Percentiles rank a stretch among this genome's conserved stretches.
phyloP scores from a whole-genome alignment of 2,329 filamentous ascomycete species.

The Monosporascus sp. region DNA sequence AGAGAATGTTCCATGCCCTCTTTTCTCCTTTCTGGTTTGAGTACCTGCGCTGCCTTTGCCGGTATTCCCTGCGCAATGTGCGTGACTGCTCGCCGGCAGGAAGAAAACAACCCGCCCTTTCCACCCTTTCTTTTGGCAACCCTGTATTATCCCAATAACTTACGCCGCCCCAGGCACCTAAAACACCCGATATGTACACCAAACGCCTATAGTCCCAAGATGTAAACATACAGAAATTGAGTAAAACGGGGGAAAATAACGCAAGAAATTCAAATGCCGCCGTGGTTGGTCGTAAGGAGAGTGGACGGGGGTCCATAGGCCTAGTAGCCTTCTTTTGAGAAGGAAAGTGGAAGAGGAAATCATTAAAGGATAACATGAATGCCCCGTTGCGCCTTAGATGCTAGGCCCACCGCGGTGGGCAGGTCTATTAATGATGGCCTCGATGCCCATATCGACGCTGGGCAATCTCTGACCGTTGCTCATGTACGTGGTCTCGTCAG shows the following conservation, averaged over 20 bases:
- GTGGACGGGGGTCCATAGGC: too few relatives aligned
- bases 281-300: neutral
- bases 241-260: too few relatives aligned
- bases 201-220: neutral
- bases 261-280: neutral
- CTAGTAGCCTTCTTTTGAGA: too few relatives aligned
- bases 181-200: neutral
- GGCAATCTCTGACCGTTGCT: slow-evolving; percentile 42
- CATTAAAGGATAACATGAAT: slow-evolving; percentile 14
- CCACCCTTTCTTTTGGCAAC: neutral
- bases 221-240: neutral
- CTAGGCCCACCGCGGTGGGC: slow-evolving; percentile 13
- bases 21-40: too few relatives aligned
- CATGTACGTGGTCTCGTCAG: slow-evolving; percentile 43
- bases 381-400: slow-evolving; percentile 14
- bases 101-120: slow-evolving; percentile 3
- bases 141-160: slow-evolving; percentile 1
- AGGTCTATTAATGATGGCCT: slow-evolving; percentile 51
- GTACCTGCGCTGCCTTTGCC: neutral
- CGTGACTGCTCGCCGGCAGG: slow-evolving; percentile 1
- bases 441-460: slow-evolving; percentile 57
- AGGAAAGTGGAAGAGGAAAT: neutral
- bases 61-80: slow-evolving; percentile 1
- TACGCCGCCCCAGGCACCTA: too few relatives aligned
- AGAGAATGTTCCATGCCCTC: too few relatives aligned